A percentile compares a stretch with the other conserved stretches of the same genome.
Conservation (phyloP, 1,139 yeast genomes). For the Protomyces inundatus region DNA sequence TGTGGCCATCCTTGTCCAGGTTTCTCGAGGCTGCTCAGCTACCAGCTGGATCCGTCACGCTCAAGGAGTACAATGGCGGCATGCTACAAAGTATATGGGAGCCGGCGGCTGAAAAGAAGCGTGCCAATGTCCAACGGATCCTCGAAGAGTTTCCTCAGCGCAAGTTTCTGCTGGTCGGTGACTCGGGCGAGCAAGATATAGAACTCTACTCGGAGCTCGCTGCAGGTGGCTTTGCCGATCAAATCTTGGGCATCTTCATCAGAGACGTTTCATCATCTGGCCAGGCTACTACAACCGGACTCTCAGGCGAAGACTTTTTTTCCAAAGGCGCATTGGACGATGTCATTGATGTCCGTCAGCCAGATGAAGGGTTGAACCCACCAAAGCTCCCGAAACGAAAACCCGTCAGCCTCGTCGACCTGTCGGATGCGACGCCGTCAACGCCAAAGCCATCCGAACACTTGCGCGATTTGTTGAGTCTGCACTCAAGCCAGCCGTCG, state of each 20-base stretch:
- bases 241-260: conserved; percentile 68
- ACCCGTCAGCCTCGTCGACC: background rate
- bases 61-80: conserved; percentile 72
- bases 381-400: conserved; percentile 12
- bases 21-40: conserved; percentile 54
- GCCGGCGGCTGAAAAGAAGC: conserved; percentile 78
- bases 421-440: background rate
- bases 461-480: background rate
- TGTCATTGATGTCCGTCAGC: conserved; percentile 2
- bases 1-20: conserved; percentile 59
- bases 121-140: conserved; percentile 58
- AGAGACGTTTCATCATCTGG: conserved; percentile 55
- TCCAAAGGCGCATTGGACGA: conserved; percentile 13
- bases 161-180: conserved; percentile 80
- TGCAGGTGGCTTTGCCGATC: conserved; percentile 49
- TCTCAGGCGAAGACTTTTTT: conserved; percentile 22
- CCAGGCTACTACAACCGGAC: conserved; percentile 14
- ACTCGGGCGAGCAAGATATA: conserved; percentile 90
- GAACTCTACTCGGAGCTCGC: conserved; percentile 84
- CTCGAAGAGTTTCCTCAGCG: conserved; percentile 69
- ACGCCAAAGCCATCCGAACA: background rate
- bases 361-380: background rate
- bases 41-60: conserved; percentile 76
- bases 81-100: conserved; percentile 74
- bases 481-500: background rate